phyloP scores from a whole-genome alignment of 768 basidiomycete genomes.

The Rhizopogon vinicolor region DNA sequence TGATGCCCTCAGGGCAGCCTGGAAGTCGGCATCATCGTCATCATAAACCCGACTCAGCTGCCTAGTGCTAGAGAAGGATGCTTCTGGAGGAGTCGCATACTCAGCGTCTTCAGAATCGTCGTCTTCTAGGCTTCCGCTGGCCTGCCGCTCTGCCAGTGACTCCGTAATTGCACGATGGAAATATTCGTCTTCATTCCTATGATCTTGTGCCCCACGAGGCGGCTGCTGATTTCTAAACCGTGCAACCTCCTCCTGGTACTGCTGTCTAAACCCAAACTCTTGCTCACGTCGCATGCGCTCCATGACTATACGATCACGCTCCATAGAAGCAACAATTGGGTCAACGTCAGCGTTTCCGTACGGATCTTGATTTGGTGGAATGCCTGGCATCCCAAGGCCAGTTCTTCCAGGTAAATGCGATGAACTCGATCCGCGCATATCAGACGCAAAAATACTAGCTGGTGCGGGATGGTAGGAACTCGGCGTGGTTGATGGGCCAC shows the following conservation, averaged over 20 bases:
- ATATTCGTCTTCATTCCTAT: slow-evolving; percentile 54
- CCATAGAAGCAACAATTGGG: slow-evolving; percentile 64
- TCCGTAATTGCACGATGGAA: slow-evolving; percentile 38
- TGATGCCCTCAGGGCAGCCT: slow-evolving; percentile 84
- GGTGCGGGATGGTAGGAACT: slow-evolving; percentile 17
- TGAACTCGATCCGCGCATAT: slow-evolving; percentile 12
- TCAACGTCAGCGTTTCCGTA: slow-evolving; percentile 34
- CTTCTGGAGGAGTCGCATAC: slow-evolving; percentile 3
- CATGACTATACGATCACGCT: slow-evolving; percentile 54
- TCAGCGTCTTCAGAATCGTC: slow-evolving; percentile 23
- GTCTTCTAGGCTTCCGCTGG: slow-evolving; percentile 14
- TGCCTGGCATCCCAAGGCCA: slow-evolving; percentile 6
- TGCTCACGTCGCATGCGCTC: slow-evolving; percentile 64
- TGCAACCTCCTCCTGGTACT: slow-evolving; percentile 41
- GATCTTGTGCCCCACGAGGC: slow-evolving; percentile 2
- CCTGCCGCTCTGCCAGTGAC: slow-evolving; percentile 16
- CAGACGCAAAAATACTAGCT: slow-evolving; percentile 22
- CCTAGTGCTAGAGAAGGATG: slow-evolving; percentile 4
- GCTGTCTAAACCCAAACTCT: slow-evolving; percentile 59
- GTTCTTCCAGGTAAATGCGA: slow-evolving; percentile 12
- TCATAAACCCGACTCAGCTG: slow-evolving; percentile 55
- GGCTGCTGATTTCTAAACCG: slow-evolving; percentile 13
- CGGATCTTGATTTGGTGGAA: slow-evolving; percentile 27
- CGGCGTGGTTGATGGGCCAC: slow-evolving; percentile 6
- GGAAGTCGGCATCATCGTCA: slow-evolving; percentile 83